Base-by-base conservation (phyloP, 345 rosid species). In the Sisymbrium irio region DNA sequence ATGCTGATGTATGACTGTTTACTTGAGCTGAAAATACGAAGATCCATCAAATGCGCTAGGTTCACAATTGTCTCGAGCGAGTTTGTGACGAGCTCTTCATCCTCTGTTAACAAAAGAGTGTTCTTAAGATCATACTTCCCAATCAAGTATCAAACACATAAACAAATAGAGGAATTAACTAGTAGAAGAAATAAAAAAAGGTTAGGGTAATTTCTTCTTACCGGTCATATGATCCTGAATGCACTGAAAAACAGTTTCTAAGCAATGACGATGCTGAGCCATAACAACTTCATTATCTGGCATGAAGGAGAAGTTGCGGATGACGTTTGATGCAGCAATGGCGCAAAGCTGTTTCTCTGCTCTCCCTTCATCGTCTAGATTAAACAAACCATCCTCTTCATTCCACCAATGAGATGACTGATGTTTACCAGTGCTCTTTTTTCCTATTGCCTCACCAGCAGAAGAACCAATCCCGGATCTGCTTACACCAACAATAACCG, bases 211-310 rank as follows among this genome's bases (percentile, higher is more conserved):
- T n/a, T 33, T 12, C 25, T 68, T 36, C 83, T 73, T 55, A 95
- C 99, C 99, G 20, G 86, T 73, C 50, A 62, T 69, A 44, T 86
- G 92, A 83, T 88, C 96, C 30, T 92, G 92, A 65, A 92, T 81
- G 81, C 99, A 92, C 79, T 95, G 97, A 85, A 92, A 92, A 45
- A 86, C 91, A 20, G 97, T 87, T 83, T 95, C 99, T 84, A 95
- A 84, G 88, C 98, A 95, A 83, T 95, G 99, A 36, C 99, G 89
- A 79, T 92, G 90, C 77, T 84, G 97, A 40, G 99, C 93, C 98
- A 95, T 95, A 13, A 87, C 80, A 62, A 82, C 86, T 82, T 95
- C 99, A 70, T 92, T 95, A 72, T 95, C 99, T 2, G 97, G 99
- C 99, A 95, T 95, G 83, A 95, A 95, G 39, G 99, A 92, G 78